A percentile compares a stretch with the other conserved stretches of the same genome.
Evolutionary conservation across 176 grass and related monocot genomes (phyloP).

Genomic region (Raddia guianensis): DNA sequence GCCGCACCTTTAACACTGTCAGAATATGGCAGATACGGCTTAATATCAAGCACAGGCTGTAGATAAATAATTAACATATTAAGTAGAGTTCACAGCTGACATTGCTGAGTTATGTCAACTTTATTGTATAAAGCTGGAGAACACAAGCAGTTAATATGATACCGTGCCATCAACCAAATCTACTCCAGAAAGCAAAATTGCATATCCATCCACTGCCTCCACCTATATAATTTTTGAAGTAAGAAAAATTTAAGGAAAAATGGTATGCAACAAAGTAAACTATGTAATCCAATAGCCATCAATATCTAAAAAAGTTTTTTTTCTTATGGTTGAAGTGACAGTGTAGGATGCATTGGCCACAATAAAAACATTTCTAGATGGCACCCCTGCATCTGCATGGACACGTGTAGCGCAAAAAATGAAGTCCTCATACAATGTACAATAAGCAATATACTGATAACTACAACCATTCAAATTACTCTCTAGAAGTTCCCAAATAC

Average conservation of each 20-base stretch:
- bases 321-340: constrained; percentile 7
- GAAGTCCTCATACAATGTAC: not conserved
- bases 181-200: constrained; percentile 88
- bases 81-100: constrained; percentile 42
- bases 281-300: not conserved
- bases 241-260: not conserved
- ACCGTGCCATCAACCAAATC: constrained; percentile 97
- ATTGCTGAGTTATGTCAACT: constrained; percentile 21
- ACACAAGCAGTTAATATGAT: constrained; percentile 19
- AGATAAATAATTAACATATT: constrained; percentile 45
- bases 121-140: constrained; percentile 23
- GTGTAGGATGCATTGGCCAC: not conserved
- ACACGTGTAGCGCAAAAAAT: not conserved
- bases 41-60: constrained; percentile 97
- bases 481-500: not conserved
- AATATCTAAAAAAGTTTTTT: constrained; percentile 12
- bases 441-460: not conserved
- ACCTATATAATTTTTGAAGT: constrained; percentile 60
- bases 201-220: constrained; percentile 71
- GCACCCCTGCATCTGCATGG: not conserved
- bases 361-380: constrained; percentile 3
- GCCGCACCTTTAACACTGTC: constrained; percentile 60
- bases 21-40: constrained; percentile 97
- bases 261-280: not conserved
- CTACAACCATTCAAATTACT: not conserved